Base-by-base conservation (phyloP, 1,284 basidiomycete species). In the Psilocybe mexicana region DNA sequence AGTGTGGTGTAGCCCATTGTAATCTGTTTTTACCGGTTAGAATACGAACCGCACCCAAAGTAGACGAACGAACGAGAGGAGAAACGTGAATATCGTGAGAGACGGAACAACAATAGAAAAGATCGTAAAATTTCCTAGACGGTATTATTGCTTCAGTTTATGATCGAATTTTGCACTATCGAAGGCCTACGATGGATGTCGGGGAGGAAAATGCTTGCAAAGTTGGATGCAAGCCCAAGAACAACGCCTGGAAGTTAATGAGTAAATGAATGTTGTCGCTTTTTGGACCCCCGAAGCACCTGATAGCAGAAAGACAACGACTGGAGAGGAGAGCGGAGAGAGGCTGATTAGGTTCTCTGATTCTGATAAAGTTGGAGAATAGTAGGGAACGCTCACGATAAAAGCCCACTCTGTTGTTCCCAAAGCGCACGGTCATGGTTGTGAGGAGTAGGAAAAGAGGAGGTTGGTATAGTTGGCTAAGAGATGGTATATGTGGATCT, bases 1-100 rank as follows among this genome's bases (percentile, higher is more conserved):
- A 75, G 57, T 81, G 72, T 23, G 90, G 88, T 66, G 84, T 81
- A 4, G 86, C 84, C 76, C 85, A 89, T 76, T 86, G 83, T 61
- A 88, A 59, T 57, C 88, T 91, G 65, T 14, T 43, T 12, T 46
- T 28, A 28, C 25, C 55, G 33, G 57, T 61, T 46, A 61, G 55
- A 55, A 36, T 53, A 52, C 55, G 38, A 26, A 64, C 24, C 26
- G 28, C n/a, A 51, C 25, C 3, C 35, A 24, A 11, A 3, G n/a
- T 23, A n/a, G 23, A 48, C 40, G 36, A 55, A 74, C 81, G 57
- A 56, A 87, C 87, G 80, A 73, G 61, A 84, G 63, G 14, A 86
- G 61, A 57, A 88, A 82, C 4, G 77, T 55, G 25, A 89, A 75
- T 65, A 91, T 82, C 8, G 87, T 88, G 25, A 84, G 58, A 6